Evolutionary conservation across 768 basidiomycete species (phyloP), one percentile per base, ranked within the genome.

Genomic region (Russula olivacea): DNA sequence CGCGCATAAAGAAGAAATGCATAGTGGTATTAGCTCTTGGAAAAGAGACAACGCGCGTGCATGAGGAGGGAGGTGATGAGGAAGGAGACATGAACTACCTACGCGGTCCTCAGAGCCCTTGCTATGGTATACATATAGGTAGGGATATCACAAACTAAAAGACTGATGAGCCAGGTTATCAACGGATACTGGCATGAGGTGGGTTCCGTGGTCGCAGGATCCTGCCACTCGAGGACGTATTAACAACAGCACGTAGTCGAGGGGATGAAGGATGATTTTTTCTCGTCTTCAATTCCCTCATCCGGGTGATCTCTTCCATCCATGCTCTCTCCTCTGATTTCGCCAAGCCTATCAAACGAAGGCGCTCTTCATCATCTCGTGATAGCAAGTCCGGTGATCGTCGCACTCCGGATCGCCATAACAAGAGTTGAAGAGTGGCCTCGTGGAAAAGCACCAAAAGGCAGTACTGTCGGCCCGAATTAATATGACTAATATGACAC

Each of bases 381-480:
- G 81, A 72, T 12, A 87, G 78, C 11, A 89, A 73, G 4, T 76
- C 74, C 7, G 77, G 47, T 0, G 80, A 79, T 1, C 72, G 78
- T 30, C 90, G 86, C 40, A 79, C 72, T 1, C 86, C 88, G 17
- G 75, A 75, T 12, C 87, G 82, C 87, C 88, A 91, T 15, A 90
- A 74, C n/a, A 89, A 76, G 10, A 92, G 76, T 69, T 92, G 90
- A 48, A 85, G 76, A 45, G 88, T 77, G 3, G 86, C 79, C 71
- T 90, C 89, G 2, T 84, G 87, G 5, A 90, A 77, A 12, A 92
- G 80, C 34, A 92, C 79, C 62, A 87, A 83, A 41, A 82, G 73
- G 69, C 87, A 89, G 66, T 90, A 91, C 87, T 90, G 65, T 34
- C 34, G n/a, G 48, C 2, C 30, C 28, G 48, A 38, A 7, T 32